phyloP scores from a whole-genome alignment of 2,329 filamentous ascomycete genomes.

The Cytospora schulzeri region DNA sequence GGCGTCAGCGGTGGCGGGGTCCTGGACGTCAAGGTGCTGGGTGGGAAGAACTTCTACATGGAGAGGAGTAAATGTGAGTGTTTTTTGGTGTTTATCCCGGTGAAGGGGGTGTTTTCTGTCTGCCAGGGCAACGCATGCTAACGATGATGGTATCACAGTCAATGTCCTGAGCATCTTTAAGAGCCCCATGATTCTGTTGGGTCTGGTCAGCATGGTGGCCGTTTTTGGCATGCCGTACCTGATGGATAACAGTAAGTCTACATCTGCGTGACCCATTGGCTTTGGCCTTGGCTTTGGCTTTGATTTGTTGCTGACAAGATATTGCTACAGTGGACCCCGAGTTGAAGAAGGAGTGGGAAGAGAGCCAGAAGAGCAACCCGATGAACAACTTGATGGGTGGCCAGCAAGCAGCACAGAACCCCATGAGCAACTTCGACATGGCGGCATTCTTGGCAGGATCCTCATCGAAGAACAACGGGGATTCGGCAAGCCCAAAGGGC shows the following conservation, averaged over 20 bases:
- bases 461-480: constrained; percentile 42
- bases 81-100: no score
- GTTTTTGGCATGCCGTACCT: constrained; percentile 94
- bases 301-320: constrained; percentile 1
- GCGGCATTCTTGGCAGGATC: constrained; percentile 64
- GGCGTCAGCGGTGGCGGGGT: constrained; percentile 42
- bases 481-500: constrained; percentile 2
- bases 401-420: constrained; percentile 38
- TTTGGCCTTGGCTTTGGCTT: not conserved
- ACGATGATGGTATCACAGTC: constrained; percentile 50
- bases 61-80: constrained; percentile 74
- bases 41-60: constrained; percentile 73
- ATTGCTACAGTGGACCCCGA: constrained; percentile 86
- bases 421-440: constrained; percentile 62
- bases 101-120: not conserved
- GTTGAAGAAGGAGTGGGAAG: constrained; percentile 88
- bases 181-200: constrained; percentile 96
- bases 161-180: constrained; percentile 81
- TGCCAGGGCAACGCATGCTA: not conserved
- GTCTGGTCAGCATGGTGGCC: constrained; percentile 76
- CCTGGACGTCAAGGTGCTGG: constrained; percentile 65
- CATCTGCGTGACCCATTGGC: not conserved
- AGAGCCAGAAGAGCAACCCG: constrained; percentile 77
- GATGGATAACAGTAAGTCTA: constrained; percentile 84
- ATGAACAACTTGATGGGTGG: constrained; percentile 58